Percentiles rank a stretch among this genome's conserved stretches.
phyloP scores from a whole-genome alignment of 2,329 filamentous ascomycete species.

The Lojkania enalia region DNA sequence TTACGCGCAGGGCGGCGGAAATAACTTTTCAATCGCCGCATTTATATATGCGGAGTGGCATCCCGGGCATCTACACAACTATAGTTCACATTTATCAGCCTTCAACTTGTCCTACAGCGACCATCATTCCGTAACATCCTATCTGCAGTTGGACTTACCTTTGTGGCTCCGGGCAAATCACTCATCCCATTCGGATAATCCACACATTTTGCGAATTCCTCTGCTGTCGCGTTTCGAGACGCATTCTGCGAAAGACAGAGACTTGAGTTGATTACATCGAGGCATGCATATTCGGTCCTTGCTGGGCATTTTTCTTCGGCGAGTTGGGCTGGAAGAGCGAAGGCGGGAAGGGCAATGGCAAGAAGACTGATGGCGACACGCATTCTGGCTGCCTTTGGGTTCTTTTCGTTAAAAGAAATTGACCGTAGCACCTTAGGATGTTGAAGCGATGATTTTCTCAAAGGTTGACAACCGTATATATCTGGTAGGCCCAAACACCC shows the following conservation, averaged over 20 bases:
- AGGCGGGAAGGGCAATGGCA: too few species aligned
- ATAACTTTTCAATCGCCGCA: slow-evolving; percentile 16
- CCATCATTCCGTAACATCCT: not conserved
- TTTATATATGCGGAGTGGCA: slow-evolving; percentile 17
- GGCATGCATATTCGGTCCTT: slow-evolving; percentile 18
- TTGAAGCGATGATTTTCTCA: too few species aligned
- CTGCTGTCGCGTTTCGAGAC: slow-evolving; percentile 10
- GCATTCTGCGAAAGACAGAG: slow-evolving; percentile 17
- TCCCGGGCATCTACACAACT: slow-evolving; percentile 19
- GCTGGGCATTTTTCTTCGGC: slow-evolving; percentile 13
- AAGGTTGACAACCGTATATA: too few species aligned
- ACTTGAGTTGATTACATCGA: slow-evolving; percentile 21
- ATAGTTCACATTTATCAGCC: not conserved
- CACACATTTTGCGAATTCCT: slow-evolving; percentile 15
- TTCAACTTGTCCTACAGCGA: not conserved
- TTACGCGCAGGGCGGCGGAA: slow-evolving; percentile 16
- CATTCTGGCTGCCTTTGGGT: too few species aligned
- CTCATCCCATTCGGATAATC: slow-evolving; percentile 18
- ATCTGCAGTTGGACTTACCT: slow-evolving; percentile 4
- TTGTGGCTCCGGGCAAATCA: slow-evolving; percentile 16
- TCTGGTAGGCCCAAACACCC: too few species aligned
- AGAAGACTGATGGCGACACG: too few species aligned
- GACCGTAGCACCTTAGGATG: too few species aligned
- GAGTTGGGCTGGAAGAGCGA: slow-evolving; percentile 8
- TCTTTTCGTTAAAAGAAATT: too few species aligned